Conservation (phyloP, 108 stramenopile genomes). For the Halocafeteria seosinensis region DNA sequence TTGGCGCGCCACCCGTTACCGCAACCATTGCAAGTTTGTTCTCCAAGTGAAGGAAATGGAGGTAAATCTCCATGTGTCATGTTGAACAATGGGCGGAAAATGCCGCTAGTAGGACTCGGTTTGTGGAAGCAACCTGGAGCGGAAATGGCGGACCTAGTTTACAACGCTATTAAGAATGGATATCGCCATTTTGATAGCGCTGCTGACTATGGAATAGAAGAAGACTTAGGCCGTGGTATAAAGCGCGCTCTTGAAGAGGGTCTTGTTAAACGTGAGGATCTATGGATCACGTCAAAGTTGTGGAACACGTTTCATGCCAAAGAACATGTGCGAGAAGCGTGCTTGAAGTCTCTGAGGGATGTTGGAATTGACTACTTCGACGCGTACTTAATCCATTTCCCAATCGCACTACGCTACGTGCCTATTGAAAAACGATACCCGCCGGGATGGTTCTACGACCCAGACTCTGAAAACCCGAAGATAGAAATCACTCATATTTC, state of each 20-base stretch:
- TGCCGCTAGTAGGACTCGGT: slow-evolving; percentile 7
- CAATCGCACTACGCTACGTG: slow-evolving; percentile 59
- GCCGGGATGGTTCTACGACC: slow-evolving; percentile 72
- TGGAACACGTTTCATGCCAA: slow-evolving; percentile 81
- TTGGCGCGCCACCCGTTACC: neutral
- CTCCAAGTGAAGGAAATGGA: neutral
- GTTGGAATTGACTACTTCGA: slow-evolving; percentile 65
- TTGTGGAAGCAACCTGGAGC: slow-evolving; percentile 10
- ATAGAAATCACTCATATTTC: slow-evolving; percentile 14
- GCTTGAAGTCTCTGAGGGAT: slow-evolving; percentile 38
- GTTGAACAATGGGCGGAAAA: neutral
- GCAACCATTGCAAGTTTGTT: too few species aligned
- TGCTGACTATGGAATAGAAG: slow-evolving; percentile 84
- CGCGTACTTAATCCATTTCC: slow-evolving; percentile 70
- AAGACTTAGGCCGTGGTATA: slow-evolving; percentile 64
- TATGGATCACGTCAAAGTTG: slow-evolving; percentile 69
- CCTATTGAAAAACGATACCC: slow-evolving; percentile 62
- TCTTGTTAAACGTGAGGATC: slow-evolving; percentile 41
- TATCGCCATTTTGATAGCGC: slow-evolving; percentile 76
- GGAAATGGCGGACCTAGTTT: neutral
- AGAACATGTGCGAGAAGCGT: slow-evolving; percentile 60
- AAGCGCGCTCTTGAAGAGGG: slow-evolving; percentile 37
- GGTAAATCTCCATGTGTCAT: neutral
- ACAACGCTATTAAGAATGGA: slow-evolving; percentile 52
- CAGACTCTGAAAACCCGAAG: slow-evolving; percentile 30